These are phyloP conservation scores for Mallotus repandus DNA, from an alignment of 441 rosid species.

Conservation along the genomic window DNA sequence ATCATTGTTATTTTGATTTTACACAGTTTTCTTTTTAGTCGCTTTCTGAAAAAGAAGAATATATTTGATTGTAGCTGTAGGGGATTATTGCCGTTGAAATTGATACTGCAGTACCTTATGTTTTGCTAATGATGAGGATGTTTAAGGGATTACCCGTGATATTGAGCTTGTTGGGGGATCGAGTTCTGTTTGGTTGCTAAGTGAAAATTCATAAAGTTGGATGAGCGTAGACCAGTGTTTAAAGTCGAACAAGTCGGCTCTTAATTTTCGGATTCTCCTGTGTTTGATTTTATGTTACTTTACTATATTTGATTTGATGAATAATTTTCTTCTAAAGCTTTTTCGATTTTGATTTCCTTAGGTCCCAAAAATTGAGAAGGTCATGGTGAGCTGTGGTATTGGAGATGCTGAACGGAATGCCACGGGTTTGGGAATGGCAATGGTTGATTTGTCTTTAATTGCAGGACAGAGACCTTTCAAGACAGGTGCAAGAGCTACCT, in stretches of 20 bases:
- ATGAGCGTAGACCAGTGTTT: too few relatives aligned
- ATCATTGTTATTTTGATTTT: neutral
- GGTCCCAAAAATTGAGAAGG: constrained; percentile 88
- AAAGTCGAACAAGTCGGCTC: too few relatives aligned
- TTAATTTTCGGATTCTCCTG: too few relatives aligned
- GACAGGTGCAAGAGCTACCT: constrained; percentile 77
- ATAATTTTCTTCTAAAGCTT: neutral
- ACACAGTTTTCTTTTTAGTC: too few relatives aligned
- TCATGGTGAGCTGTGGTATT: constrained; percentile 91
- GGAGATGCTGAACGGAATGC: constrained; percentile 87
- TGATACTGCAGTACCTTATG: too few relatives aligned
- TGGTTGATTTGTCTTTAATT: constrained; percentile 74
- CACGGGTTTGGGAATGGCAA: constrained; percentile 83
- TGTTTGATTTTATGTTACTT: too few relatives aligned
- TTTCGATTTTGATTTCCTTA: constrained; percentile 18
- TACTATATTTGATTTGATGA: too few relatives aligned
- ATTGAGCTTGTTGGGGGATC: neutral
- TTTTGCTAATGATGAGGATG: neutral
- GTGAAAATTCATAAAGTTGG: too few relatives aligned
- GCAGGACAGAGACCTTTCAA: constrained; percentile 92
- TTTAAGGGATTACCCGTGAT: neutral
- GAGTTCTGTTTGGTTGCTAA: too few relatives aligned
- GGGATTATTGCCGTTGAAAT: neutral
- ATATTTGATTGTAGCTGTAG: neutral
- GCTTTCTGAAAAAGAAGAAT: too few relatives aligned